A percentile compares a stretch with the other conserved stretches of the same genome.
Conservation (phyloP, 352 stramenopile genomes). For the Globisporangium emineosum region DNA sequence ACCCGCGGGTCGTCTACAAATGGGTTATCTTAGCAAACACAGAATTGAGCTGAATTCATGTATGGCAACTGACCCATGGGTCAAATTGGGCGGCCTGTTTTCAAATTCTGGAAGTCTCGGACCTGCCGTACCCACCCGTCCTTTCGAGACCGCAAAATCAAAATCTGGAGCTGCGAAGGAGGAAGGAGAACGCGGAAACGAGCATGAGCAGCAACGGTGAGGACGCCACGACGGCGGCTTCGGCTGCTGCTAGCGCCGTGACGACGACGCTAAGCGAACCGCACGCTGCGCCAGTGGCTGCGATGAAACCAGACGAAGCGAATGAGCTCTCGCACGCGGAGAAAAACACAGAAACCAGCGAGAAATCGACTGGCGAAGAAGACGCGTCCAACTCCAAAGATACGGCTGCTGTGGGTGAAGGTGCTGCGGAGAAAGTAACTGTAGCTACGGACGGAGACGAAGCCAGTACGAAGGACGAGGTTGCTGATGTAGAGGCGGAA, state of each 20-base stretch:
- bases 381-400: constrained; percentile 6
- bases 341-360: background rate
- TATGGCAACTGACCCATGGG: background rate
- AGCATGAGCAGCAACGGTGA: constrained; percentile 12
- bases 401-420: constrained; percentile 5
- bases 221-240: background rate
- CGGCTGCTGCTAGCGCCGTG: background rate
- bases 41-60: no score
- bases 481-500: background rate
- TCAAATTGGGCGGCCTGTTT: background rate
- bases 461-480: background rate
- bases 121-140: background rate
- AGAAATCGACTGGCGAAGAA: constrained; percentile 10
- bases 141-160: constrained; percentile 6
- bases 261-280: background rate
- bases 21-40: no score
- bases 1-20: background rate
- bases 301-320: background rate
- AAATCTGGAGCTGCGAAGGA: constrained; percentile 5
- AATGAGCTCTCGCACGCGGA: constrained; percentile 3
- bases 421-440: background rate
- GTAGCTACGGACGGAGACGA: background rate
- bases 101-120: background rate
- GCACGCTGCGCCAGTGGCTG: background rate
- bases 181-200: constrained; percentile 1